Evolutionary conservation across 108 stramenopile species (phyloP), one percentile per base, ranked within the genome.

Genomic region (Skeletonema tropicum): DNA sequence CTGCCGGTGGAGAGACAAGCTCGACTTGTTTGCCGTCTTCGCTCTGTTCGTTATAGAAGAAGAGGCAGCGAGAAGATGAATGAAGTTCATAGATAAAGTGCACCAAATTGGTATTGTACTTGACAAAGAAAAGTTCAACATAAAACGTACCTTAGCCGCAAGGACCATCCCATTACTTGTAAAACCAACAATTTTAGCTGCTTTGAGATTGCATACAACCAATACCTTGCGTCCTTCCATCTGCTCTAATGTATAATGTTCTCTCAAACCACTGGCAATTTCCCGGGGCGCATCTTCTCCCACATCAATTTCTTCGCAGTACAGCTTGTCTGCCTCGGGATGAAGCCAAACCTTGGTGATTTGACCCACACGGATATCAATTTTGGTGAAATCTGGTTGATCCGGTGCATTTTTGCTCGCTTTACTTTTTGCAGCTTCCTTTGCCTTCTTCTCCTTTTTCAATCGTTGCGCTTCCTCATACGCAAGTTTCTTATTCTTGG

Each of bases 301-400:
- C 45, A 95, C 77, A 67, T 98, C 91, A 71, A 98, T 96, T 73
- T 97, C 86, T 81, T 96, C 97, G 71, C 97, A 96, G 71, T 87
- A 97, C 15, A 97, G 82, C 74, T 97, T 97, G 71, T 96, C 97
- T 8, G 94, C 96, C 17, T 85, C 82, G 38, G 89, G 90, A 71
- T 99, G 99, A 62, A 93, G 73, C 98, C 98, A 98, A 41, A 97
- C 94, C 82, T 92, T 89, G 26, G 73, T 77, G 70, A 95, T 93
- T 71, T 92, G 79, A 9, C 94, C 94, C 12, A 95, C 95, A 14
- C 92, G 85, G 65, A 95, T 95, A 25, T 97, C 97, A 59, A 95
- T 82, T 70, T 97, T 96, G 19, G 96, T 94, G 46, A 96, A 94
- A 62, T 93, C 94, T 9, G 92, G 82, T 69, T 94, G 94, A 30